Conservation (phyloP, 202 grass and related monocot species). For the Cymbopogon flexuosus region DNA sequence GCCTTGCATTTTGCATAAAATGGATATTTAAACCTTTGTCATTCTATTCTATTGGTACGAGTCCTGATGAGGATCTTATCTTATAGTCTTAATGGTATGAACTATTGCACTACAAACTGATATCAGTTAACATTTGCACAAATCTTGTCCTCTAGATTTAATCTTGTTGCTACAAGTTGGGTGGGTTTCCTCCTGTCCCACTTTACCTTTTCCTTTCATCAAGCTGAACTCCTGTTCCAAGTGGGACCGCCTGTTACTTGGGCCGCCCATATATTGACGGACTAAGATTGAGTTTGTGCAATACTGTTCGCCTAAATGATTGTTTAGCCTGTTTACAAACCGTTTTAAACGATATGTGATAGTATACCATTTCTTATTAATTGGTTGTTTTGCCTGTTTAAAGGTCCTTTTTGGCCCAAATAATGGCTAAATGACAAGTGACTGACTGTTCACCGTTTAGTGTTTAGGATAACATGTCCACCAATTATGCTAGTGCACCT, state of each 20-base stretch:
- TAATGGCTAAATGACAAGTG: neutral
- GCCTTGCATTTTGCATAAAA: neutral
- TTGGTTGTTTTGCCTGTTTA: neutral
- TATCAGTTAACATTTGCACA: neutral
- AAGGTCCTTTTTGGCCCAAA: neutral
- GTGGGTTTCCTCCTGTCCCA: neutral
- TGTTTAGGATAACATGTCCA: neutral
- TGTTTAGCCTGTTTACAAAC: neutral
- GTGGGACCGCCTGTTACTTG: neutral
- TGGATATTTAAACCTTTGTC: neutral
- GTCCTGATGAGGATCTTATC: neutral
- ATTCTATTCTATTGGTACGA: neutral
- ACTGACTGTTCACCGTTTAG: neutral
- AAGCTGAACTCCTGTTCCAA: neutral
- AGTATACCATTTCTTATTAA: neutral
- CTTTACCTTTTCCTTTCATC: neutral
- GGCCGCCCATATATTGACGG: neutral
- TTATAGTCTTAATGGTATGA: neutral
- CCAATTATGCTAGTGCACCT: neutral
- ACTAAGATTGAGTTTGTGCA: neutral
- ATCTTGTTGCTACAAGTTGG: neutral
- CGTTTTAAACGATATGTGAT: neutral
- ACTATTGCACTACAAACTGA: neutral
- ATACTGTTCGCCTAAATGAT: neutral
- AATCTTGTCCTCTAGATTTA: neutral